Evolutionary conservation across 2,329 filamentous ascomycete species (phyloP).

Genomic region (Colletotrichum sojae): DNA sequence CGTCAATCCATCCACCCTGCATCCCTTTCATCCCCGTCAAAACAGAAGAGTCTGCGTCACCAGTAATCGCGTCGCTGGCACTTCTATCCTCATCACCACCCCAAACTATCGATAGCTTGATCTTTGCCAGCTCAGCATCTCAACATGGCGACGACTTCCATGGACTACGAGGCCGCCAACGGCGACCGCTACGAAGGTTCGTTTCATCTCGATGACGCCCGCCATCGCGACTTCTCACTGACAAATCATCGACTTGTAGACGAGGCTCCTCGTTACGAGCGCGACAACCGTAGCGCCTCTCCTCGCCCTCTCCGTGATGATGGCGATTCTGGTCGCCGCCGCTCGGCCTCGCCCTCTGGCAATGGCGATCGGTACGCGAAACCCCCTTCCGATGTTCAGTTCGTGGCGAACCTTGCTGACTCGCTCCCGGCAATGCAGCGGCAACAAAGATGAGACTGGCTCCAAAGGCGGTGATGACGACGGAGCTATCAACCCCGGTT

Average conservation of each 20-base stretch:
- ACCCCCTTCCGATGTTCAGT: not conserved
- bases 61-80: slow-evolving; percentile 35
- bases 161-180: slow-evolving; percentile 80
- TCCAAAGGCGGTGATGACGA: slow-evolving; percentile 76
- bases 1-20: slow-evolving; percentile 25
- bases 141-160: slow-evolving; percentile 74
- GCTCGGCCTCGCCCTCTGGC: slow-evolving; percentile 73
- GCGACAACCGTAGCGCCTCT: slow-evolving; percentile 76
- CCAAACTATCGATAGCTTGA: slow-evolving; percentile 8
- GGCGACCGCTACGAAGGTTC: slow-evolving; percentile 77
- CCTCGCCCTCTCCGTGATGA: slow-evolving; percentile 74
- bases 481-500: slow-evolving; percentile 90
- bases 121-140: slow-evolving; percentile 24
- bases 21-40: slow-evolving; percentile 23
- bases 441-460: slow-evolving; percentile 68
- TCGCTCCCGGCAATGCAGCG: slow-evolving; percentile 49
- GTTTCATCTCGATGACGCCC: slow-evolving; percentile 43
- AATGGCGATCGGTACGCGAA: slow-evolving; percentile 64
- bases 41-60: slow-evolving; percentile 40
- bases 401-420: not conserved
- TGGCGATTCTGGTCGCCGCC: slow-evolving; percentile 70
- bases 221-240: slow-evolving; percentile 29
- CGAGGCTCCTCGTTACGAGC: slow-evolving; percentile 76
- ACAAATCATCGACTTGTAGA: slow-evolving; percentile 56
- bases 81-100: not conserved